phyloP scores from a whole-genome alignment of 805 yeast genomes.

The Metschnikowia aberdeeniae region DNA sequence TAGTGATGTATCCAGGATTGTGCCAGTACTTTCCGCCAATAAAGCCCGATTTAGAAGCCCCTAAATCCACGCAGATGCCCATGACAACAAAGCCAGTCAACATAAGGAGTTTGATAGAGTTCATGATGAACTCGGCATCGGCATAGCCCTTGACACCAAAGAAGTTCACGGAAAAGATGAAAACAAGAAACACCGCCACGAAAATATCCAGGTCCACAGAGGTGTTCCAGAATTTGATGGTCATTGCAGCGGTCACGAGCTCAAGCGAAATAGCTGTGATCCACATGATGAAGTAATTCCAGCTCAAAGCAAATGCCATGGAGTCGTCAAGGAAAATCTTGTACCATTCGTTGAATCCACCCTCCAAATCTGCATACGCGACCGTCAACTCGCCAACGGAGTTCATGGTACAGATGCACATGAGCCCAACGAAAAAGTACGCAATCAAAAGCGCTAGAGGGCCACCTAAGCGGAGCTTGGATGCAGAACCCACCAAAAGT shows the following conservation, averaged over 20 bases:
- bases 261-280: slow-evolving; percentile 18
- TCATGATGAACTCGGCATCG: slow-evolving; percentile 40
- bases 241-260: slow-evolving; percentile 33
- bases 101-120: slow-evolving; percentile 34
- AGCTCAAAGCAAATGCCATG: slow-evolving; percentile 35
- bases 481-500: slow-evolving; percentile 37
- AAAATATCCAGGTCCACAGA: slow-evolving; percentile 51
- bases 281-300: slow-evolving; percentile 36
- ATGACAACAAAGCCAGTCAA: slow-evolving; percentile 39
- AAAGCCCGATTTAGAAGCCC: slow-evolving; percentile 27
- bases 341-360: slow-evolving; percentile 27
- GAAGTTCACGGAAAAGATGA: slow-evolving; percentile 43
- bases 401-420: slow-evolving; percentile 32
- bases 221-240: slow-evolving; percentile 54
- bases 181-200: slow-evolving; percentile 48
- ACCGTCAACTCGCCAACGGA: slow-evolving; percentile 53
- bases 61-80: slow-evolving; percentile 38
- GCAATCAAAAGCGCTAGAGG: slow-evolving; percentile 23
- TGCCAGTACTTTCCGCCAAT: slow-evolving; percentile 42
- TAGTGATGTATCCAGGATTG: slow-evolving; percentile 34
- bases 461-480: slow-evolving; percentile 24
- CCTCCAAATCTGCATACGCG: slow-evolving; percentile 48
- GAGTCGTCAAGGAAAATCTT: slow-evolving; percentile 33
- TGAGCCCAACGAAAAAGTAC: slow-evolving; percentile 22
- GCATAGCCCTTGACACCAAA: slow-evolving; percentile 47